Percentiles rank a stretch among this genome's conserved stretches.
phyloP scores from a whole-genome alignment of 371 early-diverging fungal genomes.

The Dinochytrium kinnereticum region DNA sequence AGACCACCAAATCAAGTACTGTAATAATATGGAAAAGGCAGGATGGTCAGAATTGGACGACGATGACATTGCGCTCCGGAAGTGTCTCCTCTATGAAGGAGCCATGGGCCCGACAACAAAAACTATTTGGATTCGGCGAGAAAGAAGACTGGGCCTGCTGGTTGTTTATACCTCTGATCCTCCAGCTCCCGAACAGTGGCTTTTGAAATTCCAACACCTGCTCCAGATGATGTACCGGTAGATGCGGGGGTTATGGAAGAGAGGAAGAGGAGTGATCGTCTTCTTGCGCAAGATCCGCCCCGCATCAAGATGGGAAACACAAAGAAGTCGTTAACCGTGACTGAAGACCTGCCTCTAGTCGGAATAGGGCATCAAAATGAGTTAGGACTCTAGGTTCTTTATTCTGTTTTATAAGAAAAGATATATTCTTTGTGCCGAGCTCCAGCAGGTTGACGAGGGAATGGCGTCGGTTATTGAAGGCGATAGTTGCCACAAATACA shows the following conservation, averaged over 20 bases:
- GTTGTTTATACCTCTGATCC: too few relatives aligned
- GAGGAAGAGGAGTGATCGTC: too few relatives aligned
- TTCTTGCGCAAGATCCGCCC: neutral
- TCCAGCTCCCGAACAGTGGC: too few relatives aligned
- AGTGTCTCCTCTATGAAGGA: neutral
- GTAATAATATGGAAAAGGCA: neutral
- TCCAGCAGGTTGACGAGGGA: too few relatives aligned
- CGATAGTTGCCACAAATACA: too few relatives aligned
- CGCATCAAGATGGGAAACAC: neutral
- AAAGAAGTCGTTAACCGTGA: neutral
- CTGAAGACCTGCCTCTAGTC: constrained; percentile 32
- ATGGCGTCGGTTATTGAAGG: too few relatives aligned
- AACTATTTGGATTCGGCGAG: neutral
- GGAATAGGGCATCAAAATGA: constrained; percentile 75
- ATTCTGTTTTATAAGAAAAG: too few relatives aligned
- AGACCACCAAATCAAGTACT: too few relatives aligned
- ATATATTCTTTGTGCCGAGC: too few relatives aligned
- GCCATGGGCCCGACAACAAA: neutral
- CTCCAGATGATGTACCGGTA: neutral
- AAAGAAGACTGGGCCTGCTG: too few relatives aligned
- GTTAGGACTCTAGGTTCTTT: too few relatives aligned
- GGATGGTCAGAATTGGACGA: neutral
- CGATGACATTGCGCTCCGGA: neutral
- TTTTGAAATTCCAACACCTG: neutral
- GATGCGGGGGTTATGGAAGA: neutral